Evolutionary conservation across 495 filamentous ascomycete genomes (phyloP), one percentile per base, ranked within the genome.

Genomic region (Pyrenula massariospora): DNA sequence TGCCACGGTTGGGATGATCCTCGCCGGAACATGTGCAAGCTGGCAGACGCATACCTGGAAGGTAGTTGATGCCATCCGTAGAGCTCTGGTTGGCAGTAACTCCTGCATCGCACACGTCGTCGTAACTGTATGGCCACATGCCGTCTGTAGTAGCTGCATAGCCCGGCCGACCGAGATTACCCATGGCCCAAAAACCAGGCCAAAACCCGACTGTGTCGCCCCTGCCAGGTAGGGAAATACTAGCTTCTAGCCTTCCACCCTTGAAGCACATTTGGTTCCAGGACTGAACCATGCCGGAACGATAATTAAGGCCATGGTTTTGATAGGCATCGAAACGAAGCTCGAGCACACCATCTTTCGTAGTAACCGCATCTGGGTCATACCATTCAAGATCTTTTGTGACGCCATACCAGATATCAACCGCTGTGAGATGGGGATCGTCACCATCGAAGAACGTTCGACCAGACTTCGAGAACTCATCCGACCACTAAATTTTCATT

Each of bases 111-210:
- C 87, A 91, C 25, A 75, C 68, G 59, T 89, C 78, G 52, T 82
- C 69, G 63, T 91, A 90, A 62, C 84, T 87, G 69, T 88, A 90
- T 1, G 87, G 87, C 87, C 85, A 88, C 63, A 86, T 70, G n/a
- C 85, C 85, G 56, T 88, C 85, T 2, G 84, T 87, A 0, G 81
- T 84, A 12, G 83, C 77, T 24, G 81, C 79, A 68, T 86, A 85
- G 8, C 85, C 85, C 25, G 85, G 82, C 55, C 85, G 77, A 48
- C 79, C 85, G 2, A 88, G 73, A 58, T 88, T 88, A 0, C 85
- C 85, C 84, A 87, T 87, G 0, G 86, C 77, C 87, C 87, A 91
- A 68, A 88, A 87, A 61, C 86, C 87, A 55, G 86, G 86, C 87
- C 87, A 90, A 66, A 89, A 85, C 20, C 87, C 85, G 24, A 81